Evolutionary conservation across 495 filamentous ascomycete genomes (phyloP), one percentile per base, ranked within the genome.

Genomic region (Mytilinidion resinicola): DNA sequence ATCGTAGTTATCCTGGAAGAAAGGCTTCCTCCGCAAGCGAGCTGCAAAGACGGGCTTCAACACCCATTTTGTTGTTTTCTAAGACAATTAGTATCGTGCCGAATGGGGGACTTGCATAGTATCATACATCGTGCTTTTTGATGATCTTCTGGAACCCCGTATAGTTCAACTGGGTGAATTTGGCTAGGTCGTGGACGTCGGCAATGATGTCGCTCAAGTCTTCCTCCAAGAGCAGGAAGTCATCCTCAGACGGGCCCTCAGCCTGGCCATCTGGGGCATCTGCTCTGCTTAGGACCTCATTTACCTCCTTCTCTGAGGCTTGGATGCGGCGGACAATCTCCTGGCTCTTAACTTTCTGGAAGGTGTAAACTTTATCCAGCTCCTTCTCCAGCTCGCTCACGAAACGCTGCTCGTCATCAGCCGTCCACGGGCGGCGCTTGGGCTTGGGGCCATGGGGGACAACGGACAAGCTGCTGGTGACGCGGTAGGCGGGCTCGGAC

Each of bases 61-160:
- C 65, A 91, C 84, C 95, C 95, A 97, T 36, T 82, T 76, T 0
- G 93, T 99, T 81, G 88, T 77, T 88, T 99, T 99, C 88, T 95
- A 61, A 51, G 14, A 8, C 5, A 10, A 11, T 56, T 44, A 33
- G 44, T 25, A n/a, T 21, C 20, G 52, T 44, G 48, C 17, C 42
- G 10, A 25, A 25, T 20, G 34, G 38, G 34, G 20, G 36, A 34
- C n/a, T 41, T 36, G 41, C 3, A 35, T 50, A 52, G 41, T 7
- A 6, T 81, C 87, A 53, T 74, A 93, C 90, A 78, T 99, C 93
- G 72, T 99, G 93, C 77, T 99, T 99, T 78, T 99, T 99, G 70
- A 99, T 96, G 65, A 99, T 99, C 78, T 99, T 99, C 78, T 96
- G 95, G 68, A 99, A 99, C 0, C 95, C 93, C 0, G 92, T 96